These are phyloP conservation scores for Botrytis sinoallii DNA, from an alignment of 2,329 filamentous ascomycete species.

Conservation along the genomic window DNA sequence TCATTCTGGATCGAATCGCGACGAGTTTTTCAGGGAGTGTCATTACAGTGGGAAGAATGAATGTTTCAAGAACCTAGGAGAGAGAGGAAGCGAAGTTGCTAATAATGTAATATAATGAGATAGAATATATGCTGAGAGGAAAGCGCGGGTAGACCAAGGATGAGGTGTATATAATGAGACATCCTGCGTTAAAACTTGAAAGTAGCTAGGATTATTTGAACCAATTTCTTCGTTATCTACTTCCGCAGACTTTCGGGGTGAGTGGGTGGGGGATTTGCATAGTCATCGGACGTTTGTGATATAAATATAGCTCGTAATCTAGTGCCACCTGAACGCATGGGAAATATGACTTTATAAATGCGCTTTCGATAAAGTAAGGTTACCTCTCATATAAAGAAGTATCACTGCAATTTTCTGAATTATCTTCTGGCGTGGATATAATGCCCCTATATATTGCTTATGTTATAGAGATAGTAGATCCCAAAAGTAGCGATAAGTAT, in stretches of 20 bases:
- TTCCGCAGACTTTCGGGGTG: not conserved
- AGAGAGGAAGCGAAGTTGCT: slow-evolving; percentile 43
- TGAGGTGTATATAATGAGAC: too few species aligned
- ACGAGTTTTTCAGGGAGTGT: slow-evolving; percentile 52
- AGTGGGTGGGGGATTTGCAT: not conserved
- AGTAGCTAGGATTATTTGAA: not conserved
- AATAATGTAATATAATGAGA: slow-evolving; percentile 45
- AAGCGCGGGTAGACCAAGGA: slow-evolving; percentile 45
- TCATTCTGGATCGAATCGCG: slow-evolving; percentile 46
- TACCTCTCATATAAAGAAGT: slow-evolving; percentile 27
- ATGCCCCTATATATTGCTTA: slow-evolving; percentile 47
- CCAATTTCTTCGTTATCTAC: not conserved
- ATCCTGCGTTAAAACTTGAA: not conserved
- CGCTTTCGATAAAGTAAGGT: not conserved
- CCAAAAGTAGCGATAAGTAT: slow-evolving; percentile 44
- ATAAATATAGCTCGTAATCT: not conserved
- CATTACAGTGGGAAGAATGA: slow-evolving; percentile 50
- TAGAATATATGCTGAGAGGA: slow-evolving; percentile 49
- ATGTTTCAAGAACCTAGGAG: slow-evolving; percentile 47
- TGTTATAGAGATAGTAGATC: slow-evolving; percentile 45
- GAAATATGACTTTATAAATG: not conserved
- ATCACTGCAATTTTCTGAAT: slow-evolving; percentile 41
- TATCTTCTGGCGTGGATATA: slow-evolving; percentile 42
- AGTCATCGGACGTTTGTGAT: not conserved
- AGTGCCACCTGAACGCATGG: not conserved